Conservation (phyloP, 2,329 filamentous ascomycete genomes). For the Fusarium goolgardi region DNA sequence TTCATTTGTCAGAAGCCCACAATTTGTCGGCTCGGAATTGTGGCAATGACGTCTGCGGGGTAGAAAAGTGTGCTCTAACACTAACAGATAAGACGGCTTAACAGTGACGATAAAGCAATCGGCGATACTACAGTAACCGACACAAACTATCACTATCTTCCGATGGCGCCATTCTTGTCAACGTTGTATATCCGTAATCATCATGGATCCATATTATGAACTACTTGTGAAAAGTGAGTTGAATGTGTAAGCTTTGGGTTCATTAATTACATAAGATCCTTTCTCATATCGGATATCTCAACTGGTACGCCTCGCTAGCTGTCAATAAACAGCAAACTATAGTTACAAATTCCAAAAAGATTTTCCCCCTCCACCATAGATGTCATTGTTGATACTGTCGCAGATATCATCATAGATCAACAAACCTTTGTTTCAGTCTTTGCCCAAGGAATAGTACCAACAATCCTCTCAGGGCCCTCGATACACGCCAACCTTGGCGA, state of each 20-base stretch:
- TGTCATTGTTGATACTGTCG: accelerated
- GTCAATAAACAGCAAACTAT: background rate
- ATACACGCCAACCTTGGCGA: conserved; percentile 22
- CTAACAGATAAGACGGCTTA: conserved; percentile 8
- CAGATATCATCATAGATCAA: background rate
- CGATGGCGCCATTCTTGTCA: background rate
- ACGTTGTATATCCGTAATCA: background rate
- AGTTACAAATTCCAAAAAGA: background rate
- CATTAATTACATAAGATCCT: background rate
- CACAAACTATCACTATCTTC: background rate
- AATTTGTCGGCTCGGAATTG: conserved; percentile 22
- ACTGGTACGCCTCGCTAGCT: background rate
- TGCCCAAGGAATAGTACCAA: conserved; percentile 1
- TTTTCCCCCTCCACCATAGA: accelerated
- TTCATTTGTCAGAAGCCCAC: conserved; percentile 18
- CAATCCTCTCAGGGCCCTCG: background rate
- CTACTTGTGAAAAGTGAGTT: background rate
- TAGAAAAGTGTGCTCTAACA: background rate
- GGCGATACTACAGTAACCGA: background rate
- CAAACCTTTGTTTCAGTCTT: background rate
- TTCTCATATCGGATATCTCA: background rate
- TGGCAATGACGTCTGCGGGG: conserved; percentile 30
- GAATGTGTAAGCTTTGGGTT: background rate
- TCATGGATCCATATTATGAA: background rate
- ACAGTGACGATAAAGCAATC: accelerated